Evolutionary conservation across 768 basidiomycete genomes (phyloP).

Genomic region (Tylopilus rubrobrunneus): DNA sequence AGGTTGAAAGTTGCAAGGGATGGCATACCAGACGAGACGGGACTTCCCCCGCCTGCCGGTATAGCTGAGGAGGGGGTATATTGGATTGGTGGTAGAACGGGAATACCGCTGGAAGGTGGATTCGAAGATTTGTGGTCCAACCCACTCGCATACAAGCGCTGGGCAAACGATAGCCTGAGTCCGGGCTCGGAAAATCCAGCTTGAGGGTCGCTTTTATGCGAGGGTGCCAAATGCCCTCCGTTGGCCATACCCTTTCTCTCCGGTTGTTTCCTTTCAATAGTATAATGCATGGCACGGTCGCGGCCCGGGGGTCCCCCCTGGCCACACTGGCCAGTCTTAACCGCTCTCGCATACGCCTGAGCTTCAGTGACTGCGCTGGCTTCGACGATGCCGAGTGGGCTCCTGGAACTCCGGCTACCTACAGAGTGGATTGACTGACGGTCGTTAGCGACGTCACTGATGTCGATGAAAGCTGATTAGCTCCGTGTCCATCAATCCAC

Average conservation of each 20-base stretch:
- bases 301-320: conserved; percentile 6
- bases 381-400: background rate
- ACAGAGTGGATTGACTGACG: conserved; percentile 1
- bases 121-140: conserved; percentile 16
- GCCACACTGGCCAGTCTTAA: background rate
- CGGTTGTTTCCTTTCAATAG: conserved; percentile 18
- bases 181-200: conserved; percentile 13
- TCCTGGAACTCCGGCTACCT: background rate
- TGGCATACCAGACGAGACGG: background rate
- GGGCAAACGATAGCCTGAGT: conserved; percentile 31
- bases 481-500: background rate
- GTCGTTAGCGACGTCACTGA: conserved; percentile 5
- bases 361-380: conserved; percentile 14
- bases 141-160: conserved; percentile 43
- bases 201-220: background rate
- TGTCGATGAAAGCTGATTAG: conserved; percentile 1
- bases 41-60: background rate
- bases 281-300: conserved; percentile 11
- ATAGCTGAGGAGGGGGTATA: background rate
- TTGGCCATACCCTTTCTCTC: background rate
- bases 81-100: conserved; percentile 6
- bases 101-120: background rate
- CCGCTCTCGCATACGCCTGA: conserved; percentile 18
- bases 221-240: background rate
- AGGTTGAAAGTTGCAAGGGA: conserved; percentile 6